phyloP scores from a whole-genome alignment of 768 basidiomycete genomes.

The Cyathus striatus region DNA sequence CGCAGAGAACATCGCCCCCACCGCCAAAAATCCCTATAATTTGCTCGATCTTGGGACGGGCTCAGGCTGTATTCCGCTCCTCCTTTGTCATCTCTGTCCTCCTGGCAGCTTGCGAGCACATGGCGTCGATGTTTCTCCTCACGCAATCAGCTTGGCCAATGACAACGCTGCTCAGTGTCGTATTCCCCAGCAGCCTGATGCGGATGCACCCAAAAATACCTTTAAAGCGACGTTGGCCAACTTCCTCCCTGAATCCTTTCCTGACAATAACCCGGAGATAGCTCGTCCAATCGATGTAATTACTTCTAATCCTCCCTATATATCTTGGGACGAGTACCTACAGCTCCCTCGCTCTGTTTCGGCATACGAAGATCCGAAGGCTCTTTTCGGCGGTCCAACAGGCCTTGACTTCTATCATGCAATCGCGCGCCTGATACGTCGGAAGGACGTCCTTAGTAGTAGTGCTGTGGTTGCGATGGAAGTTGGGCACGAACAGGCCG shows the following conservation, averaged over 20 bases:
- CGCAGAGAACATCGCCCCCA: conserved; percentile 37
- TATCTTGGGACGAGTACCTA: conserved; percentile 62
- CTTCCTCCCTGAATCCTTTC: conserved; percentile 43
- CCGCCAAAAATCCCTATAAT: conserved; percentile 25
- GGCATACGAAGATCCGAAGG: conserved; percentile 74
- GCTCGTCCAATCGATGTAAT: conserved; percentile 65
- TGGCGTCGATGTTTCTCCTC: conserved; percentile 64
- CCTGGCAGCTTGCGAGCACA: conserved; percentile 46
- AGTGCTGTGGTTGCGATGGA: conserved; percentile 69
- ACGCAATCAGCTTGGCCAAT: conserved; percentile 48
- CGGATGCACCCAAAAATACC: conserved; percentile 25
- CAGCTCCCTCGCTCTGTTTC: conserved; percentile 63
- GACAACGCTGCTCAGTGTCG: conserved; percentile 43
- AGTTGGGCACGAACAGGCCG: conserved; percentile 71
- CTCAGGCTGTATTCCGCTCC: conserved; percentile 84
- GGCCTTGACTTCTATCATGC: conserved; percentile 63
- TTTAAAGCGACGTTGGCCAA: conserved; percentile 34
- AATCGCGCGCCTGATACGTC: conserved; percentile 59
- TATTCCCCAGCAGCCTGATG: conserved; percentile 22
- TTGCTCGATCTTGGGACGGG: conserved; percentile 93
- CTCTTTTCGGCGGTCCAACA: conserved; percentile 72
- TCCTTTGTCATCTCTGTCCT: conserved; percentile 67
- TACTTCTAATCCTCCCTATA: conserved; percentile 87
- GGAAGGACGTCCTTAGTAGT: conserved; percentile 43
- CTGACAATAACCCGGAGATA: conserved; percentile 21